Percentiles rank a stretch among this genome's conserved stretches.
Conservation (phyloP, 257 asterid species). For the Nicotiana paniculata region DNA sequence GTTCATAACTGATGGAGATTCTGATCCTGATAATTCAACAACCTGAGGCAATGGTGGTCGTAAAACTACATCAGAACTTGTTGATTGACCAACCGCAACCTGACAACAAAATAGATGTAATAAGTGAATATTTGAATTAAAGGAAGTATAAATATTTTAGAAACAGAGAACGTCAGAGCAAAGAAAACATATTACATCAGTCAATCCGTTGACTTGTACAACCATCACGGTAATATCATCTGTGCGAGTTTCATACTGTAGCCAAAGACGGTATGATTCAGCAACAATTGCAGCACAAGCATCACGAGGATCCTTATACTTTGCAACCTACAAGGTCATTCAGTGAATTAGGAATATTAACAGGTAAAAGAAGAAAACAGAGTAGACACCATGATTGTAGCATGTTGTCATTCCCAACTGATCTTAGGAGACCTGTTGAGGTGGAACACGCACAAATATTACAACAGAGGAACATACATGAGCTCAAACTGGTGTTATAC, state of each 20-base stretch:
- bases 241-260: constrained; percentile 96
- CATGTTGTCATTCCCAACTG: not conserved
- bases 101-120: constrained; percentile 24
- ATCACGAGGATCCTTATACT: constrained; percentile 88
- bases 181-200: constrained; percentile 47
- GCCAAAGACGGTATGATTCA: constrained; percentile 94
- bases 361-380: not conserved
- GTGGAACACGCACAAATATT: not conserved
- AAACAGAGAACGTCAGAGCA: constrained; percentile 2
- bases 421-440: constrained; percentile 5
- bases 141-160: constrained; percentile 9
- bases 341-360: constrained; percentile 13
- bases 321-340: constrained; percentile 49
- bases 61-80: constrained; percentile 32
- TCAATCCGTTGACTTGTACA: constrained; percentile 71
- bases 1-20: constrained; percentile 70
- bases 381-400: not conserved
- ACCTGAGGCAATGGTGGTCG: constrained; percentile 73
- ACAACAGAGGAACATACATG: not conserved
- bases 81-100: constrained; percentile 42
- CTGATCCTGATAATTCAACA: constrained; percentile 84
- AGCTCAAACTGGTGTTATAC: not conserved
- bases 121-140: not conserved
- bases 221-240: constrained; percentile 96
- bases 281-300: constrained; percentile 99